A percentile compares a stretch with the other conserved stretches of the same genome.
These are phyloP conservation scores for Colletotrichum lupini DNA, from an alignment of 2,329 filamentous ascomycete genomes.

Conservation along the genomic window DNA sequence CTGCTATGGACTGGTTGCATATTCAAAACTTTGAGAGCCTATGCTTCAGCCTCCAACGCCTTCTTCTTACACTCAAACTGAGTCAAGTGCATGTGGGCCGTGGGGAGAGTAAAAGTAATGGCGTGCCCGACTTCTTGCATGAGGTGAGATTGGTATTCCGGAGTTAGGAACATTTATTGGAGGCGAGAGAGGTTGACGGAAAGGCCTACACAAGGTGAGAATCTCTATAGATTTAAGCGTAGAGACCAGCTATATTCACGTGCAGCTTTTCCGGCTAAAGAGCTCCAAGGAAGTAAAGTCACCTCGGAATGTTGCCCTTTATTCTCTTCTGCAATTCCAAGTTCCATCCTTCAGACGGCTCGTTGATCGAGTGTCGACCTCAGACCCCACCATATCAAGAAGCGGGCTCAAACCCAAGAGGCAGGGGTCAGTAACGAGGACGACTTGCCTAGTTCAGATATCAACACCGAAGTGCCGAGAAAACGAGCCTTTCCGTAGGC, in stretches of 20 bases:
- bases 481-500: background rate
- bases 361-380: slow-evolving; percentile 2
- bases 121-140: no score
- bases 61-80: no score
- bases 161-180: no score
- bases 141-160: no score
- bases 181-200: no score
- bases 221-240: slow-evolving; percentile 1
- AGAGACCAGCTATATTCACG: no score
- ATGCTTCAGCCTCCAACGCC: no score
- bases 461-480: slow-evolving; percentile 20
- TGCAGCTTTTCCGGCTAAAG: background rate
- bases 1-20: background rate
- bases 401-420: background rate
- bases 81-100: no score
- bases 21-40: no score
- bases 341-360: background rate
- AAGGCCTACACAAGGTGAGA: no score
- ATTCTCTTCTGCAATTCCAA: background rate
- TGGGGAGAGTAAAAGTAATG: no score
- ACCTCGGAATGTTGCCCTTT: background rate
- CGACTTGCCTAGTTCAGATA: slow-evolving; percentile 15
- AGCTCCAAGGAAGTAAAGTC: background rate
- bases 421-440: slow-evolving; percentile 10
- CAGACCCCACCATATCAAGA: background rate